These are phyloP conservation scores for Notholithocarpus densiflorus DNA, from an alignment of 306 rosid genomes.

Conservation along the genomic window DNA sequence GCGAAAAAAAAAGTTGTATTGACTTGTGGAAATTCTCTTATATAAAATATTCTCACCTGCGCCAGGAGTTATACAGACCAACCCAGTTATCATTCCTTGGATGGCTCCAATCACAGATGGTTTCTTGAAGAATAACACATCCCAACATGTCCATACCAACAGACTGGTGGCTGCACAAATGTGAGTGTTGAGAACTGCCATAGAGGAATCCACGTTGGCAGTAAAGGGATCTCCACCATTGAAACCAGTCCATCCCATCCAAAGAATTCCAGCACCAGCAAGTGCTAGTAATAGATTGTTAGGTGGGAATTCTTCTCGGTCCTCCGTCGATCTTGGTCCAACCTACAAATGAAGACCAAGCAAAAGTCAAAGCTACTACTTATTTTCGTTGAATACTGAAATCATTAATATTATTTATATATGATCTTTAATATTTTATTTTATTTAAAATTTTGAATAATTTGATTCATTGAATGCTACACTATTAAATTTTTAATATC, in stretches of 20 bases:
- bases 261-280: conserved; percentile 34
- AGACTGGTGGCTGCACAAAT: conserved; percentile 46
- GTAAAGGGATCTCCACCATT: conserved; percentile 44
- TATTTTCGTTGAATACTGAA: too few species aligned
- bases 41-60: background rate
- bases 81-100: conserved; percentile 25
- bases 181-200: conserved; percentile 38
- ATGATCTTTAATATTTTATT: too few species aligned
- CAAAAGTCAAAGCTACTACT: too few species aligned
- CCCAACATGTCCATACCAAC: conserved; percentile 39
- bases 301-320: conserved; percentile 43
- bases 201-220: conserved; percentile 34
- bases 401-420: too few species aligned
- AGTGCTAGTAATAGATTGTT: conserved; percentile 42
- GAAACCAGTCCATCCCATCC: conserved; percentile 51
- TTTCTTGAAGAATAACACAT: conserved; percentile 34
- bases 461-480: too few species aligned
- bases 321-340: conserved; percentile 41
- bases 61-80: conserved; percentile 25
- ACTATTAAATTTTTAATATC: too few species aligned
- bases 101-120: conserved; percentile 18
- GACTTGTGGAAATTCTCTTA: too few species aligned
- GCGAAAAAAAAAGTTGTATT: too few species aligned
- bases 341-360: conserved; percentile 19
- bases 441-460: too few species aligned